Evolutionary conservation across 2,329 filamentous ascomycete genomes (phyloP).

Genomic region (Pochonia chlamydosporia): DNA sequence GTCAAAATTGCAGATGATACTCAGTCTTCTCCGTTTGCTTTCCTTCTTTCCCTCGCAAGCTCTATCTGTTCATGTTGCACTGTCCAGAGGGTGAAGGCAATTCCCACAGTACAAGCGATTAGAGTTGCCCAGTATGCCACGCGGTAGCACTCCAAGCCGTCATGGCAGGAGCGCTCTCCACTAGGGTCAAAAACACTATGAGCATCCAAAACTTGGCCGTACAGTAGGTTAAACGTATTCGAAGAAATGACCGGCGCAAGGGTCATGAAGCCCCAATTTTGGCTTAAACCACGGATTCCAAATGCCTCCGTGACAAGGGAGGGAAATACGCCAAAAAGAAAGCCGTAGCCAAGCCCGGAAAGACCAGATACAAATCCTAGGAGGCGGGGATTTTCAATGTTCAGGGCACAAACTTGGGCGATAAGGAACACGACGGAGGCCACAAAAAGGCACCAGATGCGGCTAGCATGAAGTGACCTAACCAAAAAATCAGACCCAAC

Average conservation of each 20-base stretch:
- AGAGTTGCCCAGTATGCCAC: conserved; percentile 77
- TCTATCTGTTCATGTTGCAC: conserved; percentile 53
- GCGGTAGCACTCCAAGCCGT: conserved; percentile 76
- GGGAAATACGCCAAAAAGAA: conserved; percentile 90
- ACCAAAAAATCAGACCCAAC: conserved; percentile 89
- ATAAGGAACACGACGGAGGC: conserved; percentile 72
- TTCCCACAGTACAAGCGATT: conserved; percentile 61
- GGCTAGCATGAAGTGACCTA: conserved; percentile 71
- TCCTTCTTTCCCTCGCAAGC: conserved; percentile 31
- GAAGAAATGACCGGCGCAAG: conserved; percentile 80
- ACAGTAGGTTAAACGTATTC: conserved; percentile 89
- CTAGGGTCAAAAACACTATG: conserved; percentile 65
- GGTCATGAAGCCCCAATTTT: conserved; percentile 97
- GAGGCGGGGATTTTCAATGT: conserved; percentile 68
- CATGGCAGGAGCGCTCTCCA: conserved; percentile 67
- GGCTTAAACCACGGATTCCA: conserved; percentile 79
- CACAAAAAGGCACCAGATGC: conserved; percentile 84
- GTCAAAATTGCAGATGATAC: background rate
- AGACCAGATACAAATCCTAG: conserved; percentile 75
- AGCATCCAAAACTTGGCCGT: conserved; percentile 75
- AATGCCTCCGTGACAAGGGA: conserved; percentile 87
- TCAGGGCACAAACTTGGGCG: conserved; percentile 72
- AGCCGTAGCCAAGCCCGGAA: conserved; percentile 85
- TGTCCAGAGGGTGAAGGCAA: conserved; percentile 64
- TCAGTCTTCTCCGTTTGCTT: conserved; percentile 17